phyloP scores from a whole-genome alignment of 176 grass and related monocot genomes.

The Elaeis guineensis region DNA sequence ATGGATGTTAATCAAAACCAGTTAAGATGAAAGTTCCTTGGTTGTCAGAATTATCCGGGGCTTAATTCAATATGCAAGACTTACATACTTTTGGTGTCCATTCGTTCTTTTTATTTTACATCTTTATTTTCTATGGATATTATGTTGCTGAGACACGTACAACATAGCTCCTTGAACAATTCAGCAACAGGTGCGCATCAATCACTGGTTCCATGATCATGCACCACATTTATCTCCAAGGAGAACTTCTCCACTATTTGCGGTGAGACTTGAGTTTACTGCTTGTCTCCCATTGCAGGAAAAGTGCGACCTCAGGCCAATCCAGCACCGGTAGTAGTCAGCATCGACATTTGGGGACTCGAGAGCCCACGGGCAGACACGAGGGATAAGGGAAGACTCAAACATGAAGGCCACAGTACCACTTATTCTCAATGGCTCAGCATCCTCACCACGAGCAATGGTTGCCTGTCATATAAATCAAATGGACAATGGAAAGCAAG shows the following conservation, averaged over 20 bases:
- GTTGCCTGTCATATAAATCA: conserved; percentile 34
- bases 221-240: background rate
- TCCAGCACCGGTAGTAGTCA: conserved; percentile 90
- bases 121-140: no score
- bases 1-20: no score
- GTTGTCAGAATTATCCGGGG: no score
- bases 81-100: no score
- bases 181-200: no score
- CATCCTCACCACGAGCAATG: conserved; percentile 26
- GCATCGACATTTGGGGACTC: conserved; percentile 50
- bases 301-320: conserved; percentile 76
- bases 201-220: no score
- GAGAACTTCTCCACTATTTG: background rate
- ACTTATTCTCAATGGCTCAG: conserved; percentile 37
- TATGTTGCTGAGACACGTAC: no score
- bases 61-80: no score
- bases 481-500: background rate
- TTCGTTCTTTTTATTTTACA: no score
- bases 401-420: conserved; percentile 91
- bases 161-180: no score
- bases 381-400: conserved; percentile 67
- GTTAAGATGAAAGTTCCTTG: no score
- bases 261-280: background rate
- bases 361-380: conserved; percentile 69
- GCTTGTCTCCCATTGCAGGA: conserved; percentile 7